A percentile compares a stretch with the other conserved stretches of the same genome.
Evolutionary conservation across 129 eudicot genomes (phyloP).

Genomic region (Flaveria linearis): DNA sequence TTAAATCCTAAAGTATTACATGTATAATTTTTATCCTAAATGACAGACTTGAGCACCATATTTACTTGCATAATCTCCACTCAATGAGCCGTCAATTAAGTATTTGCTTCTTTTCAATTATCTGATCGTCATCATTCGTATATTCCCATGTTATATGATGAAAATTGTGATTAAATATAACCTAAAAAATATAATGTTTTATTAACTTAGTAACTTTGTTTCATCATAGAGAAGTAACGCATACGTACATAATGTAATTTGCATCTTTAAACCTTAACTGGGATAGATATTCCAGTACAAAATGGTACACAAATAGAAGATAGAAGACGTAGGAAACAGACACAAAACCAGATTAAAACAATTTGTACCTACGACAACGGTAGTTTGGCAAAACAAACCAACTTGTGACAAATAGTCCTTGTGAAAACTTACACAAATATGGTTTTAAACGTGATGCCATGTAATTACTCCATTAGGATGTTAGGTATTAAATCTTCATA

Average conservation of each 20-base stretch:
- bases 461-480: slow-evolving; percentile 35
- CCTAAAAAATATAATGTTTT: too few relatives aligned
- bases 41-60: too few relatives aligned
- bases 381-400: slow-evolving; percentile 28
- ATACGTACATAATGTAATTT: slow-evolving; percentile 14
- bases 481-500: slow-evolving; percentile 40
- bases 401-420: slow-evolving; percentile 27
- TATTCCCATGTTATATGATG: too few relatives aligned
- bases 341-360: slow-evolving; percentile 29
- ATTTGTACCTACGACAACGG: slow-evolving; percentile 3
- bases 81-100: too few relatives aligned
- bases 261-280: slow-evolving; percentile 17
- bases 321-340: slow-evolving; percentile 12
- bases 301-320: slow-evolving; percentile 2
- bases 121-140: too few relatives aligned
- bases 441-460: slow-evolving; percentile 41
- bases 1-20: too few relatives aligned
- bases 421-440: slow-evolving; percentile 33
- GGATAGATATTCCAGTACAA: slow-evolving; percentile 14
- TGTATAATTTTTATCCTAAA: too few relatives aligned
- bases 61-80: too few relatives aligned
- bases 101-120: too few relatives aligned
- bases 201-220: background rate
- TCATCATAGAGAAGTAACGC: slow-evolving; percentile 26
- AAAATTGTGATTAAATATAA: too few relatives aligned